A percentile compares a stretch with the other conserved stretches of the same genome.
These are phyloP conservation scores for Myriosclerotinia duriaeana DNA, from an alignment of 2,329 filamentous ascomycete species.

Conservation along the genomic window DNA sequence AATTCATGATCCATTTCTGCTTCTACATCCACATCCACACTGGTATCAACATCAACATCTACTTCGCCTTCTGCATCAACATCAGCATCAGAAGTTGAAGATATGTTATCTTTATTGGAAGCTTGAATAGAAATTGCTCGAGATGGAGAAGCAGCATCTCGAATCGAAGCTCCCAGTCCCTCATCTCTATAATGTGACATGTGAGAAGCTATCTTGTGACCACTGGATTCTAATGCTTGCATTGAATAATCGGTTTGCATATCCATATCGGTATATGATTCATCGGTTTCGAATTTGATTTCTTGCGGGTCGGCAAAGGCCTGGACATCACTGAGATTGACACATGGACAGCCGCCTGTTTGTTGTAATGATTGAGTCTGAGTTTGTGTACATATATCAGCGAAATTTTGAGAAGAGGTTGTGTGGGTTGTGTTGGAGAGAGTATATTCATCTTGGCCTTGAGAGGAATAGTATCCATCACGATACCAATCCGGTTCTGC, in stretches of 20 bases:
- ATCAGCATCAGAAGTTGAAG: slow-evolving; percentile 28
- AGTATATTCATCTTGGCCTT: slow-evolving; percentile 26
- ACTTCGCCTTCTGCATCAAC: slow-evolving; percentile 24
- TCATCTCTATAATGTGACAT: slow-evolving; percentile 29
- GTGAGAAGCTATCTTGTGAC: not conserved
- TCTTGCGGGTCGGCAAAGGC: slow-evolving; percentile 34
- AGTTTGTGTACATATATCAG: slow-evolving; percentile 17
- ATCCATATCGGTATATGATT: slow-evolving; percentile 29
- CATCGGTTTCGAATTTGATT: slow-evolving; percentile 28
- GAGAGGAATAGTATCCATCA: slow-evolving; percentile 29
- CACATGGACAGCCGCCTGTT: slow-evolving; percentile 25
- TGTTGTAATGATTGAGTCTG: not conserved
- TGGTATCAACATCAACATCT: slow-evolving; percentile 19
- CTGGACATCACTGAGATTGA: slow-evolving; percentile 38
- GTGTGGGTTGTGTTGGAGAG: slow-evolving; percentile 15
- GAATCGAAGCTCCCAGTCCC: slow-evolving; percentile 34
- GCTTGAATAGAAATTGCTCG: slow-evolving; percentile 4
- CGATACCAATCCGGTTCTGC: slow-evolving; percentile 29
- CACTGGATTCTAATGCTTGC: not conserved
- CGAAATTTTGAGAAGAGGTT: slow-evolving; percentile 24
- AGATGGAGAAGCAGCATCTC: slow-evolving; percentile 31
- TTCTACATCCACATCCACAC: not conserved
- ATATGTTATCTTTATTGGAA: slow-evolving; percentile 24
- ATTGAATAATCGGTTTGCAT: slow-evolving; percentile 21
- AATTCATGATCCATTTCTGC: slow-evolving; percentile 9